Evolutionary conservation across 768 basidiomycete species (phyloP), one percentile per base, ranked within the genome.

Genomic region (Serendipita sp.): DNA sequence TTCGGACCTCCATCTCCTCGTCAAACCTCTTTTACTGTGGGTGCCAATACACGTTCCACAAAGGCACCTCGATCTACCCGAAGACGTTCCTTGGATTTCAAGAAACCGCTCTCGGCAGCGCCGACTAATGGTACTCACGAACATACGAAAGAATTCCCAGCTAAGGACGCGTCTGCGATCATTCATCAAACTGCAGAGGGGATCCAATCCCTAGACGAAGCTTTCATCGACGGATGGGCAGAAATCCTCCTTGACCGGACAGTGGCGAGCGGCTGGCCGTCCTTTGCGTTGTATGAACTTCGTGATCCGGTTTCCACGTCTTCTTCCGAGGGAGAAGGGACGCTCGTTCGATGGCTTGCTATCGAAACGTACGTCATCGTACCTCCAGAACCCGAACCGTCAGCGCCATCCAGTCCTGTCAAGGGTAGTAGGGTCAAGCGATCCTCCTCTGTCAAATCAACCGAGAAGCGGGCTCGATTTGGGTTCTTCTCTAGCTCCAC

Each of bases 401-500:
- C 53, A 11, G 53, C 30, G 53, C 53, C 53, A 11, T 58, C 53
- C 17, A 58, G 53, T 58, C 53, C 53, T 31, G 53, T 58, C 24
- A 58, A 58, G n/a, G 45, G 53, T n/a, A 33, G 9, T 7, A 58
- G n/a, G n/a, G 53, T 58, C 53, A 58, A 58, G 30, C 53, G 53
- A 9, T 58, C 53, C 4, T 58, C 53, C 22, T 58, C 53, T 58
- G 53, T 58, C 53, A 58, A 58, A n/a, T 58, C 53, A 7, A n/a
- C n/a, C n/a, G 53, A 58, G 5, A 58, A 58, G 53, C 22, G 53
- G 28, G 24, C 24, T 13, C 53, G 53, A n/a, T 58, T 58, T 28
- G 53, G 53, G 31, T 58, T 58, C 53, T 58, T 58, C 53, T 58
- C 53, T n/a, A 58, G 53, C 30, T n/a, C 20, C 17, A 58, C 53